Evolutionary conservation across 345 rosid genomes (phyloP), one percentile per base, ranked within the genome.

Genomic region (Eucalyptus melliodora): DNA sequence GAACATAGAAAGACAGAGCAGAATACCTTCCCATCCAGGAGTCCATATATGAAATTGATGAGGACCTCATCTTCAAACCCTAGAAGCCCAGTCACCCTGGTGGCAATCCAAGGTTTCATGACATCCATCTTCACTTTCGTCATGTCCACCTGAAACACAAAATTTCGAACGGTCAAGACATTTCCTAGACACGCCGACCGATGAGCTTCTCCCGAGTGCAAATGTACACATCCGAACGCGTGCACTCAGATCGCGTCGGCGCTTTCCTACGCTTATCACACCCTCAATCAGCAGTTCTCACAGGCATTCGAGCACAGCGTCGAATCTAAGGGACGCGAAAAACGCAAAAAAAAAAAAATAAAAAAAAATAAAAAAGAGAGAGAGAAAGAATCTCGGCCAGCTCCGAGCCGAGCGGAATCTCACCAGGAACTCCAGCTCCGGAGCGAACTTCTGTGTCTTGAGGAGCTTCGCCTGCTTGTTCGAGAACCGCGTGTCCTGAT

Each of bases 51-150:
- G 89, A 98, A 98, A 94, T 98, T 97, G 89, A 98, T 98, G 60
- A 98, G 97, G 82, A 98, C 99, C 93, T 98, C 99, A 88, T 98
- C 99, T 91, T 98, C 99, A 72, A 98, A 97, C 24, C 99, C 99
- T 50, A 98, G 97, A 90, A 97, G 96, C 93, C 97, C 99, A 12
- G 99, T 96, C 83, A 96, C 99, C 92, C 97, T 91, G 86, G 85
- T 93, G 55, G 99, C 99, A 92, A 98, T 96, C 99, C 99, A 98
- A 4, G 99, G 99, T 89, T 91, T 95, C 89, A 98, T 92, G 88
- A 96, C 96, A 93, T 98, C 99, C 97, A 96, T 96, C 96, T 98
- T 94, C 94, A 98, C 99, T 92, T 96, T 97, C 24, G 94, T 92
- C 93, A 93, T 93, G 90, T 97, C 98, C 91, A 97, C 98, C 99